These are phyloP conservation scores for Magnusiomyces clavatus DNA, from an alignment of 1,139 yeast species.

Conservation along the genomic window DNA sequence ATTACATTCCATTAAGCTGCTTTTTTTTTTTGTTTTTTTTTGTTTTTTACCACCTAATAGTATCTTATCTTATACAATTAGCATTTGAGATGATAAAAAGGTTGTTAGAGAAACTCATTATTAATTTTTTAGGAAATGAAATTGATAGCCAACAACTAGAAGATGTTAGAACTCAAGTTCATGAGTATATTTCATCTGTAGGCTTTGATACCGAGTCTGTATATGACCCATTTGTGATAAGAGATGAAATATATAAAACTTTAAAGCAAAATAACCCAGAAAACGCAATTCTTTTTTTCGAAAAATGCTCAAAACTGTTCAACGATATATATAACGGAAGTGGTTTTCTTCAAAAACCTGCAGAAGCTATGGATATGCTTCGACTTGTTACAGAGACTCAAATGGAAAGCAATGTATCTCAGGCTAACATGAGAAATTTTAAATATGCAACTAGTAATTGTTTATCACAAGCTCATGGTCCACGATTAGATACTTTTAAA, in stretches of 20 bases:
- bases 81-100: not conserved
- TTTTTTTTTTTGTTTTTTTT: not conserved
- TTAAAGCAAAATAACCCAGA: constrained; percentile 13
- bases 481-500: too few relatives aligned
- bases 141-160: too few relatives aligned
- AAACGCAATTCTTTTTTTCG: constrained; percentile 12
- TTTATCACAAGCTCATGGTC: too few relatives aligned
- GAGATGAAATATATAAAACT: not conserved
- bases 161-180: too few relatives aligned
- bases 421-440: too few relatives aligned
- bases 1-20: not conserved
- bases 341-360: constrained; percentile 9
- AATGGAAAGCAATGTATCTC: too few relatives aligned
- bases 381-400: not conserved
- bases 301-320: constrained; percentile 8
- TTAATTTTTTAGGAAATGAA: too few relatives aligned
- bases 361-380: constrained; percentile 11
- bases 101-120: not conserved
- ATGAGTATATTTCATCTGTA: constrained; percentile 6
- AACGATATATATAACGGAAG: constrained; percentile 3
- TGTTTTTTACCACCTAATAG: not conserved
- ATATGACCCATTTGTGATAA: constrained; percentile 5
- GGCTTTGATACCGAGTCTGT: constrained; percentile 6
- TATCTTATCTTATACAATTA: not conserved
- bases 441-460: too few relatives aligned